phyloP scores from a whole-genome alignment of 148 eudicot genomes.

The Polygonum aviculare region DNA sequence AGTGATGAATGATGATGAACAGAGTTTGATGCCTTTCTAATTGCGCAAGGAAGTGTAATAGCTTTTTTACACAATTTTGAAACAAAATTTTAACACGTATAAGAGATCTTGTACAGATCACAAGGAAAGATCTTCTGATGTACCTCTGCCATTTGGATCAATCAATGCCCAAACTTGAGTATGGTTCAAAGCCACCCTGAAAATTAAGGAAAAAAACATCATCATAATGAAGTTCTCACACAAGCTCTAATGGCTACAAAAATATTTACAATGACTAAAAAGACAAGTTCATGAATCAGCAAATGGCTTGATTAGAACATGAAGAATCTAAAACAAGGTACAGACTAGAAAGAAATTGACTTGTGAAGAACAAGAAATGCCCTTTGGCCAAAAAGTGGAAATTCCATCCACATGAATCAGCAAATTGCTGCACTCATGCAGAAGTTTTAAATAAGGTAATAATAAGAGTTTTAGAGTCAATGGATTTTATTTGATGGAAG shows the following conservation, averaged over 20 bases:
- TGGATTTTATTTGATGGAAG: slow-evolving; percentile 11
- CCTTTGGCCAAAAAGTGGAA: too few relatives aligned
- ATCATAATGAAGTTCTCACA: not conserved
- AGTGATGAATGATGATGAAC: not conserved
- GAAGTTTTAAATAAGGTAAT: too few relatives aligned
- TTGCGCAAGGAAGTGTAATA: not conserved
- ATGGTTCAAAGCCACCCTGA: slow-evolving; percentile 84
- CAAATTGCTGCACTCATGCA: too few relatives aligned
- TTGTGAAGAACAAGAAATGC: too few relatives aligned
- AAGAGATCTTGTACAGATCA: not conserved
- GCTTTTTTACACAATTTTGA: not conserved
- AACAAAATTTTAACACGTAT: not conserved
- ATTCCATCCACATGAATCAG: too few relatives aligned
- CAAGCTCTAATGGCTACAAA: not conserved
- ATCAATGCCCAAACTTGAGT: slow-evolving; percentile 76
- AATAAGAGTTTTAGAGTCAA: too few relatives aligned
- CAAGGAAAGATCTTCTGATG: not conserved
- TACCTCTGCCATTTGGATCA: slow-evolving; percentile 18
- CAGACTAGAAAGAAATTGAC: too few relatives aligned
- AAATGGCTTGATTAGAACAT: too few relatives aligned
- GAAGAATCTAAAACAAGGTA: too few relatives aligned
- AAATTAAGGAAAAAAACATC: slow-evolving; percentile 6
- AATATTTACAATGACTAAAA: not conserved
- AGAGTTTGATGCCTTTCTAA: not conserved
- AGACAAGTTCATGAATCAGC: not conserved